phyloP scores from a whole-genome alignment of 2,329 filamentous ascomycete species.

The Penicillium sp. region DNA sequence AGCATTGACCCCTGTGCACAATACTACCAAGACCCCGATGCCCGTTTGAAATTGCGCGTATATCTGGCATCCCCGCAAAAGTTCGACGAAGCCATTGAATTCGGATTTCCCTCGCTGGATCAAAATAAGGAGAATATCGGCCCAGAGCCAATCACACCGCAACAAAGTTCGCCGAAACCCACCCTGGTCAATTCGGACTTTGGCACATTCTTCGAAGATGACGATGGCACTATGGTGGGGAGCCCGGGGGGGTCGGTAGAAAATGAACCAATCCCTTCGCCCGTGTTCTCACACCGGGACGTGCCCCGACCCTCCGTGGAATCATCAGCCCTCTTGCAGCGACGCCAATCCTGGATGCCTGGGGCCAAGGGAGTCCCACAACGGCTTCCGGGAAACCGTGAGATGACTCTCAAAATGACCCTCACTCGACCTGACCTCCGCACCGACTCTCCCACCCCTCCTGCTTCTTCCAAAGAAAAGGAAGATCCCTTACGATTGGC shows the following conservation, averaged over 20 bases:
- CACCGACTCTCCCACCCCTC: conserved; percentile 28
- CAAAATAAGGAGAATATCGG: conserved; percentile 28
- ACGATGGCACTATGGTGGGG: conserved; percentile 47
- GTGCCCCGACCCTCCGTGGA: conserved; percentile 14
- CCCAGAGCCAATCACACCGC: conserved; percentile 18
- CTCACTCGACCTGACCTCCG: conserved; percentile 85
- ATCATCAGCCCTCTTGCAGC: conserved; percentile 15
- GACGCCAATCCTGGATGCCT: conserved; percentile 22
- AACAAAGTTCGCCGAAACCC: conserved; percentile 27
- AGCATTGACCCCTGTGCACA: conserved; percentile 70
- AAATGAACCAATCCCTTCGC: conserved; percentile 24
- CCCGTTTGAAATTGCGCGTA: conserved; percentile 77
- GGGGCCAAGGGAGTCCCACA: conserved; percentile 48
- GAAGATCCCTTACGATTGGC: conserved; percentile 58
- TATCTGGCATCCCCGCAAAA: conserved; percentile 89
- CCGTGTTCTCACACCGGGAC: conserved; percentile 12
- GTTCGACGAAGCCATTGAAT: conserved; percentile 92
- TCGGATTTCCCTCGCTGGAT: conserved; percentile 70
- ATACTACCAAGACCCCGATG: conserved; percentile 88
- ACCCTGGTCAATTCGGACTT: conserved; percentile 47
- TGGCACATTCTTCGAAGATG: conserved; percentile 54
- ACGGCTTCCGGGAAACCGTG: conserved; percentile 62
- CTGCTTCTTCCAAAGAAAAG: conserved; percentile 62
- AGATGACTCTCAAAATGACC: conserved; percentile 97
- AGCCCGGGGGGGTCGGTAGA: conserved; percentile 25